Base-by-base conservation (phyloP, 257 asterid genomes). In the Primulina tabacum region DNA sequence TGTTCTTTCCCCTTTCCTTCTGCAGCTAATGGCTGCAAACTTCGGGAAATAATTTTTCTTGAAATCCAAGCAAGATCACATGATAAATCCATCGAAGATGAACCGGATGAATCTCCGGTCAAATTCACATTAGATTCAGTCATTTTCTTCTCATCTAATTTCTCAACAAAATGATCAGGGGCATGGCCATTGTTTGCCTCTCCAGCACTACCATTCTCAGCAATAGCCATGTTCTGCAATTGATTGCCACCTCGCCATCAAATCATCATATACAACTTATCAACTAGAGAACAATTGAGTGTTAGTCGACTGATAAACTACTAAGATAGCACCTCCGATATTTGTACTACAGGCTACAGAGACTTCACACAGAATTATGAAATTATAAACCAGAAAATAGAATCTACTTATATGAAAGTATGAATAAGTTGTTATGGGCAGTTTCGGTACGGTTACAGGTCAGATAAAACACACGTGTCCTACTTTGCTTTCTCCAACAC, bases 51-150 rank as follows among this genome's bases (percentile, higher is more conserved):
- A 33, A 84, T 78, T 77, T 72, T 82, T 71, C 61, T 80, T 8
- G 90, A 73, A 70, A 87, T 80, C 87, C 89, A 83, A 9, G 82
- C 80, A 62, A 83, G 80, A 81, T 87, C 88, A 60, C 90, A 82
- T 71, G 88, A 79, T 67, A 83, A 71, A 78, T 85, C 84, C 50
- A 75, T 72, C 29, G 92, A 84, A 7, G 89, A 80, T 72, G 89
- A 85, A 66, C 55, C 69, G 68, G 88, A 78, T 37, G 80, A 79
- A 69, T 73, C 61, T 34, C 60, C 79, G 20, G 78, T 79, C 26
- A 70, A 71, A 67, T 77, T 79, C 24, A 56, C 77, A 62, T 69
- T 68, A 64, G 87, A 66, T 47, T 72, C 74, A 70, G 71, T 52
- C 53, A 58, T 77, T 71, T 68, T 83, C 67, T 77, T 79, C 62